Evolutionary conservation across 495 filamentous ascomycete species (phyloP), one percentile per base, ranked within the genome.

Genomic region (Elasticomyces elasticus): DNA sequence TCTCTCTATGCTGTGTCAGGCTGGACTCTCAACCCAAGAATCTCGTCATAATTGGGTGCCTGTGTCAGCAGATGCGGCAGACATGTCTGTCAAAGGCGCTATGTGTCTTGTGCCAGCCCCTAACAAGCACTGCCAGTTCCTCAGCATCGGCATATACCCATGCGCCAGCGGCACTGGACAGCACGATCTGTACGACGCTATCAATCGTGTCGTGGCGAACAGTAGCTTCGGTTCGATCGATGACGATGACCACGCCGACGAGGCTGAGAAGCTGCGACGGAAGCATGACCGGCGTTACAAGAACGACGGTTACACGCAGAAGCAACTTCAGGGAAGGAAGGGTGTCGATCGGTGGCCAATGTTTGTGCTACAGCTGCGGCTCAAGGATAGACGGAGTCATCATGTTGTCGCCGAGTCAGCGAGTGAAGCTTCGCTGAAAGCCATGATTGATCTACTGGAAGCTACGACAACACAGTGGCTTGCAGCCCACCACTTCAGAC

Each of bases 291-390:
- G 67, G 42, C 65, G 71, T 7, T 69, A 67, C 60, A 74, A 74
- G 54, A 66, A 50, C 15, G 72, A 80, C 47, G 73, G 74, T 0
- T 78, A 72, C 56, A 83, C 78, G 0, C 70, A 67, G 28, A 74
- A 71, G 55, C 79, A 84, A 31, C 66, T 83, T 35, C 82, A 71
- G 63, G 71, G 72, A 2, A 62, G 68, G 15, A 91, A 86, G 64
- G 78, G 79, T 0, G 71, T 87, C 27, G 89, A 95, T 64, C 76
- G 82, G 56, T 94, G 85, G 85, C 89, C 90, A 1, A 94, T 92
- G 85, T 97, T 95, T 60, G 84, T 83, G 62, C 72, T 98, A 30
- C 80, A 79, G 7, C 79, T 98, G n/a, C 70, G 74, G 2, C 57
- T 78, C 5, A 62, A 66, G 13, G 25, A 40, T 20, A 24, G 47